Evolutionary conservation across 2,329 filamentous ascomycete genomes (phyloP).

Genomic region (Penicillium vulpinum): DNA sequence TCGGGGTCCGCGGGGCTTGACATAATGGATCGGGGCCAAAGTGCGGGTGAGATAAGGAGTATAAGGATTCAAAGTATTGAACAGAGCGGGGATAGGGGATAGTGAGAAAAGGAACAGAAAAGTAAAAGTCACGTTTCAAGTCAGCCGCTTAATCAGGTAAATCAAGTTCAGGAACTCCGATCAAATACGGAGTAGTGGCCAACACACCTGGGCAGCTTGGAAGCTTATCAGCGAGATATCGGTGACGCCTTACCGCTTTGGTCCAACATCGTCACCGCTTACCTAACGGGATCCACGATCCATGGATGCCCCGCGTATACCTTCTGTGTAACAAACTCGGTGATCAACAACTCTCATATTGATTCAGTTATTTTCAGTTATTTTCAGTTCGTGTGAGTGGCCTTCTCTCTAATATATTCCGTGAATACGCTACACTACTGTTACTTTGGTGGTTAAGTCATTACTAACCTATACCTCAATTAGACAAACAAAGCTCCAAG

Average conservation of each 20-base stretch:
- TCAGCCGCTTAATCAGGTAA: not conserved
- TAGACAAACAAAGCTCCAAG: conserved; percentile 5
- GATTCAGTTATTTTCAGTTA: conserved; percentile 1
- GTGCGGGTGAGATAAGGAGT: not conserved
- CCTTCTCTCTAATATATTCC: not conserved
- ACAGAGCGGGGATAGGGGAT: not conserved
- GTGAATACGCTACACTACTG: not conserved
- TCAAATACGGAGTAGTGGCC: not conserved
- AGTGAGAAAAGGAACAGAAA: not conserved
- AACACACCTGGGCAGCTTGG: not conserved
- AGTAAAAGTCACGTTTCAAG: not conserved
- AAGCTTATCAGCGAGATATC: conserved; percentile 9
- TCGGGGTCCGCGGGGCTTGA: conserved; percentile 11
- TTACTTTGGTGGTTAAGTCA: not conserved
- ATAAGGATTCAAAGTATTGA: not conserved
- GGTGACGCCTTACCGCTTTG: conserved; percentile 4
- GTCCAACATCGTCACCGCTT: conserved; percentile 17
- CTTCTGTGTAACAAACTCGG: conserved; percentile 1
- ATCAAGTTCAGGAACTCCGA: not conserved
- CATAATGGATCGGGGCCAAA: conserved; percentile 10
- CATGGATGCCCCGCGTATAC: conserved; percentile 19
- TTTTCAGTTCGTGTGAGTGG: not conserved
- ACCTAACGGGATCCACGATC: conserved; percentile 13
- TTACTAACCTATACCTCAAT: conserved; percentile 2
- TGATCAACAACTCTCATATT: conserved; percentile 3